These are phyloP conservation scores for Flaveria brownii DNA, from an alignment of 129 eudicot genomes.

Conservation along the genomic window DNA sequence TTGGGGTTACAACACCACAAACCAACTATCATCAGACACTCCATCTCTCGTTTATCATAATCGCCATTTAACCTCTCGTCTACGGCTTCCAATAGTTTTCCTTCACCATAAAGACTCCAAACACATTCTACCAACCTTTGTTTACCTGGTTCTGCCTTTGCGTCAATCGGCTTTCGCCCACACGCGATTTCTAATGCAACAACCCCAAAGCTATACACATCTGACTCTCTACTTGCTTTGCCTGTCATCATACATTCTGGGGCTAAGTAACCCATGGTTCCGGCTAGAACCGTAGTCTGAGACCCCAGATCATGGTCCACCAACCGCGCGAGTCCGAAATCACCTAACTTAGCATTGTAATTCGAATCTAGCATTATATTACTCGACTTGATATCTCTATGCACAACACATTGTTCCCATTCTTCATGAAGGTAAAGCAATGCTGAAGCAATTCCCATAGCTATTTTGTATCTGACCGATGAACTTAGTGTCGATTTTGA, in stretches of 20 bases:
- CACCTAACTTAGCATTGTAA: conserved; percentile 54
- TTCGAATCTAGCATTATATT: conserved; percentile 52
- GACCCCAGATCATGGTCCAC: conserved; percentile 56
- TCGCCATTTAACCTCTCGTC: conserved; percentile 30
- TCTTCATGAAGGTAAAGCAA: conserved; percentile 53
- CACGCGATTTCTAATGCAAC: conserved; percentile 49
- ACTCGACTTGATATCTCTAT: conserved; percentile 50
- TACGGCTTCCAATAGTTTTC: conserved; percentile 30
- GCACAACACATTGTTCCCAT: conserved; percentile 65
- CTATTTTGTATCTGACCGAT: conserved; percentile 48
- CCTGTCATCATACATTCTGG: conserved; percentile 53
- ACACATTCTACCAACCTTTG: conserved; percentile 51
- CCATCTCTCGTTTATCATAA: conserved; percentile 28
- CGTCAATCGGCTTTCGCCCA: conserved; percentile 45
- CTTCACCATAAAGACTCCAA: conserved; percentile 52
- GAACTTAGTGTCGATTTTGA: conserved; percentile 26
- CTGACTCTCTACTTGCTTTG: conserved; percentile 52
- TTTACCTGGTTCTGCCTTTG: conserved; percentile 29
- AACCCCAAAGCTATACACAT: conserved; percentile 52
- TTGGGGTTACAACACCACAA: conserved; percentile 60
- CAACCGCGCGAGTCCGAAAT: conserved; percentile 54
- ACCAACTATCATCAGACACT: conserved; percentile 49
- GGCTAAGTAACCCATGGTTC: conserved; percentile 58
- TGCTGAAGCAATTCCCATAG: conserved; percentile 43
- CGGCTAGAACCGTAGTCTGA: conserved; percentile 50